Percentiles rank a stretch among this genome's conserved stretches.
These are phyloP conservation scores for Coemansia sp. DNA, from an alignment of 192 early-diverging fungal genomes.

Conservation along the genomic window DNA sequence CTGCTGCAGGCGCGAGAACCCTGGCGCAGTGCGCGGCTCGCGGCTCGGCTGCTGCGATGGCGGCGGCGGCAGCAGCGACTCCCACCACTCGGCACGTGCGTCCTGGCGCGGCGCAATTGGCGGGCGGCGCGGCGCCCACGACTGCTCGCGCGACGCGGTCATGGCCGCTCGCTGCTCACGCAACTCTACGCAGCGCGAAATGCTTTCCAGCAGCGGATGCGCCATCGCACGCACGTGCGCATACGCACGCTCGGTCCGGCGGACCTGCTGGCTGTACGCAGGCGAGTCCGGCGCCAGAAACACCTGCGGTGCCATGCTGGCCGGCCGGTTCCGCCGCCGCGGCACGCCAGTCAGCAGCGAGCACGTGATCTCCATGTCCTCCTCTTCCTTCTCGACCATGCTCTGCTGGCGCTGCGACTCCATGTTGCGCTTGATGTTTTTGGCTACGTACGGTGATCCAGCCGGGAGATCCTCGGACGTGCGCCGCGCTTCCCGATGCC, in stretches of 20 bases:
- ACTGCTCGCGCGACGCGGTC: conserved; percentile 16
- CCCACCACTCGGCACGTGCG: conserved; percentile 40
- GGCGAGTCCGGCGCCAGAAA: conserved; percentile 32
- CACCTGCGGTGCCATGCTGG: conserved; percentile 35
- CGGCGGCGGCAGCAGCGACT: conserved; percentile 46
- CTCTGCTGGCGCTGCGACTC: conserved; percentile 53
- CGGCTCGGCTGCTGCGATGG: conserved; percentile 1
- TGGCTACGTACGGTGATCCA: conserved; percentile 8
- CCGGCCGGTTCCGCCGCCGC: conserved; percentile 34
- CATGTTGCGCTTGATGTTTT: conserved; percentile 46
- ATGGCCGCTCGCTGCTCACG: conserved; percentile 31
- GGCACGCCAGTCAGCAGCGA: conserved; percentile 40
- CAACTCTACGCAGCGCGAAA: conserved; percentile 36
- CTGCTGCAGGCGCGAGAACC: conserved; percentile 11
- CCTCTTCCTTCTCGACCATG: conserved; percentile 44
- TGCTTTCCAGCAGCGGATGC: conserved; percentile 42
- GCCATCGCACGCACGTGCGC: conserved; percentile 28
- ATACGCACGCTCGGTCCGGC: conserved; percentile 37
- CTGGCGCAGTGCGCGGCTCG: conserved; percentile 5
- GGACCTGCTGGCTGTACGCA: conserved; percentile 40
- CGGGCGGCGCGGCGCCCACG: conserved; percentile 21
- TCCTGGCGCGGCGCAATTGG: conserved; percentile 17
- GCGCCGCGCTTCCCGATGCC: too few species aligned
- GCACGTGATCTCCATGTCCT: conserved; percentile 37
- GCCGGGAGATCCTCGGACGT: background rate